Evolutionary conservation across 148 eudicot species (phyloP), one percentile per base, ranked within the genome.

Genomic region (Chenopodium suecicum): DNA sequence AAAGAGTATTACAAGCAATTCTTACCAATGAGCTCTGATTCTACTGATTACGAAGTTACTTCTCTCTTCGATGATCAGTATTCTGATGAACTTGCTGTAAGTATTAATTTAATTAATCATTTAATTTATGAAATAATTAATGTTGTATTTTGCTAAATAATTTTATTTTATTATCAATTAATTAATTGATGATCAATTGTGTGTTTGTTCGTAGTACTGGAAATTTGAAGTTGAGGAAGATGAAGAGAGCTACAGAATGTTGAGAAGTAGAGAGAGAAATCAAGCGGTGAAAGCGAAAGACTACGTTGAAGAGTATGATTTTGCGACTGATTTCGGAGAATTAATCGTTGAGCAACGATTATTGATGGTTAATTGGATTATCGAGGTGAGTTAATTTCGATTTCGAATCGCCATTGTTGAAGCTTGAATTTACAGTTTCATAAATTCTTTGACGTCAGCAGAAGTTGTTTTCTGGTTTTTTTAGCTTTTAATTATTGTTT

Each of bases 341-440:
- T 87, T 92, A 58, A 88, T 97, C 86, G 86, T 89, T 41, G 95
- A 94, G 88, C 98, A 97, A 75, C 91, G 99, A 72, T 85, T 89
- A 9, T 83, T 89, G 29, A 97, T 97, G 95, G 95, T 92, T 23
- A 90, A 94, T 78, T 97, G 99, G 99, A 97, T 97, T 46, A 79
- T 97, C 69, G 94, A 97, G 94, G 99, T 97, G 72, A 41, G 84
- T 75, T 74, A 9, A 19, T 73, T 64, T 75, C 54, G 16, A 10
- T 79, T 56, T 68, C 12, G 11, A 66, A 63, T 23, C 50, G 63
- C 48, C 46, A 11, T 50, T 71, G 70, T 76, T 75, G 60, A 37
- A 34, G 74, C 79, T 75, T 65, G 25, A 64, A 20, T 9, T 37
- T 11, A 5, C 16, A 1, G 4, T 10, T 69, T 48, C 62, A 56